phyloP scores from a whole-genome alignment of 345 rosid species.

The Salix udensis region DNA sequence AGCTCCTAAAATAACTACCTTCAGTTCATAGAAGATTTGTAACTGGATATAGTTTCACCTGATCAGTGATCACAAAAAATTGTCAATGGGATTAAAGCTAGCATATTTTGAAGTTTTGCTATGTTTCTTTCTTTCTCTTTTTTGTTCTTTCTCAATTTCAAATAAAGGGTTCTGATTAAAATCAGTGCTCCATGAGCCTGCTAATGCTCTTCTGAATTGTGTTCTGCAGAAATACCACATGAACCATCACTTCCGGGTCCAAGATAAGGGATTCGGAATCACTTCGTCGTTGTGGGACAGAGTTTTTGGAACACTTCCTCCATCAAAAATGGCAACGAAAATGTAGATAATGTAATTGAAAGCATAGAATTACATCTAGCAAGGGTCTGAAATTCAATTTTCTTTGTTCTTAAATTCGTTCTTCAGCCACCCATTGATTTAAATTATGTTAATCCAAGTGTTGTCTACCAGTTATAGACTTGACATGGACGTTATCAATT shows the following conservation, averaged over 20 bases:
- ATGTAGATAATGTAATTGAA: slow-evolving; percentile 6
- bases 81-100: neutral
- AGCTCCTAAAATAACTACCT: neutral
- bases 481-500: slow-evolving; percentile 1
- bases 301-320: slow-evolving; percentile 83
- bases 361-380: neutral
- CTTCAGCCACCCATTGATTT: slow-evolving; percentile 1
- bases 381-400: neutral
- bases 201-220: neutral
- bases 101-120: neutral
- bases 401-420: neutral
- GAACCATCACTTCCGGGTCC: slow-evolving; percentile 91
- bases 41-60: neutral
- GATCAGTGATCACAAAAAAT: neutral
- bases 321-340: slow-evolving; percentile 12
- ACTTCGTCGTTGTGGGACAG: slow-evolving; percentile 88
- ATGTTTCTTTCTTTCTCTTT: neutral
- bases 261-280: slow-evolving; percentile 82
- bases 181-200: neutral
- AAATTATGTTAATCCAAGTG: slow-evolving; percentile 4
- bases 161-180: too few relatives aligned
- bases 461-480: slow-evolving; percentile 1
- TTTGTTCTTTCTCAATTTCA: too few relatives aligned
- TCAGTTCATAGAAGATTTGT: neutral
- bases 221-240: slow-evolving; percentile 79